Evolutionary conservation across 805 yeast genomes (phyloP), one percentile per base, ranked within the genome.

Genomic region (Candida stauntonica): DNA sequence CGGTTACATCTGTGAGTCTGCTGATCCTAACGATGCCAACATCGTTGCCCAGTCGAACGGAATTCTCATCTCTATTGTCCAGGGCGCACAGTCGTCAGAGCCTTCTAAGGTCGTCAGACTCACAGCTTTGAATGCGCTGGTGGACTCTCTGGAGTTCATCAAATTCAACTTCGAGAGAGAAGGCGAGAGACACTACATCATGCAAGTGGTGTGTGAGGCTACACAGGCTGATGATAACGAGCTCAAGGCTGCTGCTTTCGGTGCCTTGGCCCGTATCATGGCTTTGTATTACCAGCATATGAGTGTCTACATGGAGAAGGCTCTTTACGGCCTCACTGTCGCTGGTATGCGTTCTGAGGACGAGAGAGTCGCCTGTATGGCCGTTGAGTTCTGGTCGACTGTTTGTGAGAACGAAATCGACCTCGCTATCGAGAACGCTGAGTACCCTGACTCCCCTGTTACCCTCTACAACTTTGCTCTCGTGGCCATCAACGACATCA

Each of bases 131-230:
- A 85, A 85, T 57, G 96, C 99, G 3, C 74, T 93, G 45, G 94
- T 85, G 31, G 85, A 84, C 64, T 88, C 98, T 21, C 73, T 93
- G 51, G 94, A 82, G 49, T 93, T 91, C 62, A 87, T 93, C 63
- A 79, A 83, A 45, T 74, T 72, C 55, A 93, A 93, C 64, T 93
- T 93, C 70, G 88, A 80, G 52, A 75, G 84, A 43, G 98, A 91
- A 58, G 94, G 93, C 44, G 99, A 93, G 70, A 78, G 99, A 58
- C 89, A 93, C 61, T 88, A 84, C 64, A 85, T 93, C 61, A 93
- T 93, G 99, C 96, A 88, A 69, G 97, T 93, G 30, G 97, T 93
- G 13, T 93, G 99, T 66, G 98, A 93, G 65, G 96, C 97, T 14
- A 89, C 99, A n/a, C 96, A 91, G 62, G 85, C 94, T 17, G 73